A percentile compares a stretch with the other conserved stretches of the same genome.
phyloP scores from a whole-genome alignment of 306 rosid species.

The Leucaena leucocephala region DNA sequence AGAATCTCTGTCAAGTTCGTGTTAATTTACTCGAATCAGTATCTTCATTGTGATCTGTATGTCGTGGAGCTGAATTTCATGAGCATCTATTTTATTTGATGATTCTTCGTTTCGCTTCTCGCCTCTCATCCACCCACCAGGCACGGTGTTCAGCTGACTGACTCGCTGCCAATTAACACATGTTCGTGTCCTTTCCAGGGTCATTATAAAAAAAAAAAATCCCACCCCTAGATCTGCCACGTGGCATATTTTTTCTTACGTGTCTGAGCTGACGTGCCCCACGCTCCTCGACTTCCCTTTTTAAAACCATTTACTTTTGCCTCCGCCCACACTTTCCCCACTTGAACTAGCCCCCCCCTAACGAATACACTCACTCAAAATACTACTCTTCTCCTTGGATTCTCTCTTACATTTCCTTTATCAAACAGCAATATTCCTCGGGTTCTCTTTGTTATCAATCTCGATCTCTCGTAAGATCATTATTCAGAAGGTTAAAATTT shows the following conservation, averaged over 20 bases:
- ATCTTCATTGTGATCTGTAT: slow-evolving; percentile 1
- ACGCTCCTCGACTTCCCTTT: slow-evolving; percentile 55
- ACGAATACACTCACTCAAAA: background rate
- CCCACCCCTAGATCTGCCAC: slow-evolving; percentile 40
- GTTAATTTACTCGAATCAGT: slow-evolving; percentile 25
- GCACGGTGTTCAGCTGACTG: slow-evolving; percentile 42
- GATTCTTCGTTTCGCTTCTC: background rate
- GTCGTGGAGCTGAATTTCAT: slow-evolving; percentile 23
- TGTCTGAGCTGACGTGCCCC: slow-evolving; percentile 29
- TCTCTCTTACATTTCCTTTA: background rate
- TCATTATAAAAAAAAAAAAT: background rate
- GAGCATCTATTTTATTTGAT: background rate
- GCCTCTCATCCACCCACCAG: slow-evolving; percentile 11
- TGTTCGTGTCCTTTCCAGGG: slow-evolving; percentile 12
- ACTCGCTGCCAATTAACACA: slow-evolving; percentile 31
- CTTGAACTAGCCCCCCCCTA: background rate
- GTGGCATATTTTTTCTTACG: slow-evolving; percentile 41
- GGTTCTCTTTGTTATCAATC: background rate
- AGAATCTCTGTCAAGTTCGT: slow-evolving; percentile 40
- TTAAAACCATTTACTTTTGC: background rate
- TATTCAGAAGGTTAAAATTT: background rate
- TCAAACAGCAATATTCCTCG: background rate
- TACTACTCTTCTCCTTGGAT: slow-evolving; percentile 1
- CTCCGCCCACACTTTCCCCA: background rate
- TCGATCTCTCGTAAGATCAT: background rate